Conservation (phyloP, 1,284 basidiomycete genomes). For the Sanghuangporus baumii region DNA sequence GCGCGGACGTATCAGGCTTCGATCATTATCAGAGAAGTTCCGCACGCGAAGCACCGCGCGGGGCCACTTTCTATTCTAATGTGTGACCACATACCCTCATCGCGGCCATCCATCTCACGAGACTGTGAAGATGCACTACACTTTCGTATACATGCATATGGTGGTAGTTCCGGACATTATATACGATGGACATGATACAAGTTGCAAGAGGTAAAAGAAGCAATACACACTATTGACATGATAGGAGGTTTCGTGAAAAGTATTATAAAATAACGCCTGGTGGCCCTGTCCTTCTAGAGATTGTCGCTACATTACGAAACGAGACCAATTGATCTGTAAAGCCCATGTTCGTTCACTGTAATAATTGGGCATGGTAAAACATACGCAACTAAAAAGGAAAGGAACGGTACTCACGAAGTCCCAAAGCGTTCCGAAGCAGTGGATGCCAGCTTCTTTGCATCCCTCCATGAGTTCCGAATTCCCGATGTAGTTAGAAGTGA, state of each 20-base stretch:
- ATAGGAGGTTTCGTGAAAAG: constrained; percentile 2
- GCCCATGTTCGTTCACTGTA: constrained; percentile 1
- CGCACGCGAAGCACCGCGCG: constrained; percentile 2
- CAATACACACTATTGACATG: constrained; percentile 16
- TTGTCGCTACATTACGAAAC: constrained; percentile 1
- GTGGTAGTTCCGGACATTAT: not conserved
- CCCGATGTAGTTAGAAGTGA: constrained; percentile 70
- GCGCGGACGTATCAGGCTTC: not conserved
- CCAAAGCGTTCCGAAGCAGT: constrained; percentile 67
- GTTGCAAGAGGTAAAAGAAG: not conserved
- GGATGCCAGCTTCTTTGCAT: constrained; percentile 69
- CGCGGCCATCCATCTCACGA: constrained; percentile 5
- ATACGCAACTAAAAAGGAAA: not conserved
- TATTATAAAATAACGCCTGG: constrained; percentile 5
- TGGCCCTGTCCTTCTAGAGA: constrained; percentile 11
- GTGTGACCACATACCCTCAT: constrained; percentile 1
- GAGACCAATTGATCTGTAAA: not conserved
- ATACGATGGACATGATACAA: not conserved
- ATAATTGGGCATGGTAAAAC: not conserved
- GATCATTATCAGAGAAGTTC: not conserved
- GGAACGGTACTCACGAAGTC: constrained; percentile 49
- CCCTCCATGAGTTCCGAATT: constrained; percentile 72
- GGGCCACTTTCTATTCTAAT: constrained; percentile 6
- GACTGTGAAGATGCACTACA: not conserved
- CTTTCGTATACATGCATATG: not conserved